These are phyloP conservation scores for Aureobasidium mangrovei DNA, from an alignment of 2,329 filamentous ascomycete species.

Conservation along the genomic window DNA sequence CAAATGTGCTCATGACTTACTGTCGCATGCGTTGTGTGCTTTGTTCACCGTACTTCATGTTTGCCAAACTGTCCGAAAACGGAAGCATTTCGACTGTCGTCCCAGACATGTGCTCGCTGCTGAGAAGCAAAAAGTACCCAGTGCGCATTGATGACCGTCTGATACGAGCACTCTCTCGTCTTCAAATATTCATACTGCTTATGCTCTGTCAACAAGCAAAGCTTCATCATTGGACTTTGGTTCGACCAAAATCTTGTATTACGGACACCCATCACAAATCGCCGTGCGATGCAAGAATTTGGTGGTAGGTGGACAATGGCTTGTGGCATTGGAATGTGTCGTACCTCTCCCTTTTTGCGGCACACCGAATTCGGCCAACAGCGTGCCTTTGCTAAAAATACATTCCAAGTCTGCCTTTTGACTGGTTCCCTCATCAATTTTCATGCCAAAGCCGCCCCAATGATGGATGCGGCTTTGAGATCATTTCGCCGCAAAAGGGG, in stretches of 20 bases:
- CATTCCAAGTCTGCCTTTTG: slow-evolving; percentile 7
- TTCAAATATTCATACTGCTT: too few species aligned
- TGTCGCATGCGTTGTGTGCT: slow-evolving; percentile 13
- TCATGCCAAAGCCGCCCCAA: neutral
- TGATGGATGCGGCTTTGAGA: slow-evolving; percentile 1
- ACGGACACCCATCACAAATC: slow-evolving; percentile 9
- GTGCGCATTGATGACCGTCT: too few species aligned
- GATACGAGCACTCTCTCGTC: too few species aligned
- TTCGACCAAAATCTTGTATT: slow-evolving; percentile 5
- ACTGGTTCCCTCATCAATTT: neutral
- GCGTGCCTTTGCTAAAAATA: slow-evolving; percentile 11
- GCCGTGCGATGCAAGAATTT: slow-evolving; percentile 1
- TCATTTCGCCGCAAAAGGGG: neutral
- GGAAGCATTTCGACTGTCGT: neutral
- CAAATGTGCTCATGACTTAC: slow-evolving; percentile 5
- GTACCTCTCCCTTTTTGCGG: slow-evolving; percentile 4
- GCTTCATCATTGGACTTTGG: neutral
- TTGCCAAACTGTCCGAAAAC: slow-evolving; percentile 8
- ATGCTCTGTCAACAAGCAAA: neutral
- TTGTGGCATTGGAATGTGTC: slow-evolving; percentile 12
- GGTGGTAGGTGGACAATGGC: slow-evolving; percentile 8
- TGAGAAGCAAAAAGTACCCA: neutral
- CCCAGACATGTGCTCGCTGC: neutral
- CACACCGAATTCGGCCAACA: slow-evolving; percentile 2
- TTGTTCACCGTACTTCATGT: slow-evolving; percentile 5